phyloP scores from a whole-genome alignment of 2,329 filamentous ascomycete genomes.

The Phialophora macrospora region DNA sequence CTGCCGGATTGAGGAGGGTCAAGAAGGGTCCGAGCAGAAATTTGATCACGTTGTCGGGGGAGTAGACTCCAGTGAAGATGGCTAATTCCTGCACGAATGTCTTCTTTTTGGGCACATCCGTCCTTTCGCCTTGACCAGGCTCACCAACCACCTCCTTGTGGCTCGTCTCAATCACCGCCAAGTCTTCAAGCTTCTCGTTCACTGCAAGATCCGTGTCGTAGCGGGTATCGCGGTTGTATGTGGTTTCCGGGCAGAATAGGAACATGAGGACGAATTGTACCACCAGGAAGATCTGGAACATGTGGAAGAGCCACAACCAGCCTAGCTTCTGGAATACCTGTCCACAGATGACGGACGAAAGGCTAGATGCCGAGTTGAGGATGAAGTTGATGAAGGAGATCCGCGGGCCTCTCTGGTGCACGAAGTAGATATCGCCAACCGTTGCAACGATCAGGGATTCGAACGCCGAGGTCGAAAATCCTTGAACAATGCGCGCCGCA shows the following conservation, averaged over 20 bases:
- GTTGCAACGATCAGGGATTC: conserved; percentile 57
- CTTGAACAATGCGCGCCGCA: conserved; percentile 37
- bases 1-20: conserved; percentile 42
- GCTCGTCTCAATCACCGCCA: conserved; percentile 28
- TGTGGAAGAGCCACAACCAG: conserved; percentile 38
- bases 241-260: conserved; percentile 42
- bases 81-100: conserved; percentile 35
- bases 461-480: conserved; percentile 53
- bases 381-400: conserved; percentile 38
- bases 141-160: conserved; percentile 30
- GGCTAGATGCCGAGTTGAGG: conserved; percentile 40
- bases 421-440: conserved; percentile 51
- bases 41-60: conserved; percentile 33
- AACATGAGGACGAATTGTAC: conserved; percentile 41
- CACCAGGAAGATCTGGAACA: conserved; percentile 42
- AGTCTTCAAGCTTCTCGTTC: conserved; percentile 32
- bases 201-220: conserved; percentile 39
- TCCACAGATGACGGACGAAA: conserved; percentile 47
- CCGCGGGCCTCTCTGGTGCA: conserved; percentile 36
- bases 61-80: conserved; percentile 36
- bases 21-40: conserved; percentile 43
- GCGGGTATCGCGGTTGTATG: conserved; percentile 39
- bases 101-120: conserved; percentile 27
- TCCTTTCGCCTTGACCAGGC: conserved; percentile 16
- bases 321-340: conserved; percentile 38